Percentiles rank a stretch among this genome's conserved stretches.
phyloP scores from a whole-genome alignment of 306 rosid species.

The apple (Malus domestica) region ASM211411v1 NC_041792.1:26131407-26131906 shows the following conservation, averaged over 20 bases:
- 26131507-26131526: not conserved
- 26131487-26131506: not conserved
- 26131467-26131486: not conserved
- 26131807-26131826: slow-evolving; percentile 50
- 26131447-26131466: not conserved
- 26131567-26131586: slow-evolving; percentile 64
- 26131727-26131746: slow-evolving; percentile 17
- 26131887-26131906: not conserved
- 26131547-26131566: slow-evolving; percentile 49
- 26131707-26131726: slow-evolving; percentile 39
- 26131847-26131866: slow-evolving; percentile 38
- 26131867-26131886: slow-evolving; percentile 42
- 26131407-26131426: not conserved
- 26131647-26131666: slow-evolving; percentile 34
- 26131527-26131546: slow-evolving; percentile 51
- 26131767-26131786: slow-evolving; percentile 73
- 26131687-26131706: slow-evolving; percentile 33
- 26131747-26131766: slow-evolving; percentile 59
- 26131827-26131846: slow-evolving; percentile 71
- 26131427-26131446: not conserved
- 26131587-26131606: slow-evolving; percentile 61
- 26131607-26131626: slow-evolving; percentile 30
- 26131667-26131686: slow-evolving; percentile 32
- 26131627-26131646: slow-evolving; percentile 4
- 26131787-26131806: slow-evolving; percentile 55